Evolutionary conservation across 148 eudicot species (phyloP).

Genomic region (Amaranthus hypochondriacus): DNA sequence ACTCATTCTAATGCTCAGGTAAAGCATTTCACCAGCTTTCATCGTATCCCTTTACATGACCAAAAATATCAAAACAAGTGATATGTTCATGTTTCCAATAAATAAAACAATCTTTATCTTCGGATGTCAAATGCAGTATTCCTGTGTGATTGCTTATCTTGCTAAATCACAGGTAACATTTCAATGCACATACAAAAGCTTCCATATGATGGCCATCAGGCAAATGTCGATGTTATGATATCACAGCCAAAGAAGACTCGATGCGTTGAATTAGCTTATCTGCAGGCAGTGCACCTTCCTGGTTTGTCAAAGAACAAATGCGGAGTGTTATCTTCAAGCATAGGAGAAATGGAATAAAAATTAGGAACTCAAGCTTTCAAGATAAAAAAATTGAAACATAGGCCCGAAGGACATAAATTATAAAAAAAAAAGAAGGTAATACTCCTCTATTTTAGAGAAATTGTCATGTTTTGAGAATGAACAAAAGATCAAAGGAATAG

Average conservation of each 20-base stretch:
- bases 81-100: slow-evolving; percentile 10
- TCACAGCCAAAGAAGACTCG: slow-evolving; percentile 46
- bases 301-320: slow-evolving; percentile 13
- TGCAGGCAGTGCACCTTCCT: slow-evolving; percentile 63
- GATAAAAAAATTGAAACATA: not conserved
- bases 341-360: not conserved
- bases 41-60: too few species aligned
- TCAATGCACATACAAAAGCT: not conserved
- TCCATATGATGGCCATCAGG: not conserved
- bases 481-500: too few species aligned
- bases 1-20: too few species aligned
- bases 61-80: too few species aligned
- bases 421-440: too few species aligned
- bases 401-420: not conserved
- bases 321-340: not conserved
- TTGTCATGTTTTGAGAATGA: too few species aligned
- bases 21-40: too few species aligned
- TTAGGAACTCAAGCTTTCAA: not conserved
- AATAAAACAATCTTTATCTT: slow-evolving; percentile 6
- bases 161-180: not conserved
- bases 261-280: slow-evolving; percentile 54
- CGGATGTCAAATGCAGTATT: not conserved
- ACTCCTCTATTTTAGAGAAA: too few species aligned
- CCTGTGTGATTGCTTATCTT: not conserved
- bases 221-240: slow-evolving; percentile 26